Conservation (phyloP, 257 asterid species). For the Jasminum sambac region DNA sequence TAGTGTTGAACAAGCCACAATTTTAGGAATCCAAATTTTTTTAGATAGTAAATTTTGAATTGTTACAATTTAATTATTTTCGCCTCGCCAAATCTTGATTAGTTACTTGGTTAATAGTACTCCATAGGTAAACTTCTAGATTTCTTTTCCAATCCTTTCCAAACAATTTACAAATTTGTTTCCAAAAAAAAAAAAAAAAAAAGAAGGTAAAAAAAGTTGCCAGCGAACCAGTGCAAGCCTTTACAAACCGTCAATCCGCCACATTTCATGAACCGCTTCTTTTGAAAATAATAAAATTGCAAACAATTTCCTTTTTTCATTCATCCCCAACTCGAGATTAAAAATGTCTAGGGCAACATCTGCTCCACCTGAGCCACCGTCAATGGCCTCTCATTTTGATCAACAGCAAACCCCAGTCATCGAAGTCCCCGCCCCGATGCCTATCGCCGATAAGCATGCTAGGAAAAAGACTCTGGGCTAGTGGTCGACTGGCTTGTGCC, state of each 20-base stretch:
- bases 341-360: constrained; percentile 13
- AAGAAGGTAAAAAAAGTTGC: background rate
- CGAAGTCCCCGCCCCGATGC: constrained; percentile 10
- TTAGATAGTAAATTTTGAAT: too few species aligned
- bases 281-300: constrained; percentile 3
- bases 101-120: too few species aligned
- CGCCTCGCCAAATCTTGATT: too few species aligned
- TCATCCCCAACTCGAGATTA: constrained; percentile 2
- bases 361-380: constrained; percentile 32
- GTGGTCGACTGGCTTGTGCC: constrained; percentile 58
- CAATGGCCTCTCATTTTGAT: background rate
- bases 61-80: too few species aligned
- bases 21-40: too few species aligned
- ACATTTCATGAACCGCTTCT: constrained; percentile 19
- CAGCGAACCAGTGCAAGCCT: constrained; percentile 12
- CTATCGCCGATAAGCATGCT: background rate
- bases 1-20: too few species aligned
- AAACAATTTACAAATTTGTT: too few species aligned
- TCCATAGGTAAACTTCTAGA: too few species aligned
- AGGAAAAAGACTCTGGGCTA: constrained; percentile 20
- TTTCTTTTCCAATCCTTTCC: too few species aligned
- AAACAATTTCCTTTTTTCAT: constrained; percentile 13
- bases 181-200: too few species aligned
- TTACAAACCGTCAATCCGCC: constrained; percentile 20
- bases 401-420: constrained; percentile 18